A percentile compares a stretch with the other conserved stretches of the same genome.
Conservation (phyloP, 2,329 filamentous ascomycete species). For the Penicillium decumbens region DNA sequence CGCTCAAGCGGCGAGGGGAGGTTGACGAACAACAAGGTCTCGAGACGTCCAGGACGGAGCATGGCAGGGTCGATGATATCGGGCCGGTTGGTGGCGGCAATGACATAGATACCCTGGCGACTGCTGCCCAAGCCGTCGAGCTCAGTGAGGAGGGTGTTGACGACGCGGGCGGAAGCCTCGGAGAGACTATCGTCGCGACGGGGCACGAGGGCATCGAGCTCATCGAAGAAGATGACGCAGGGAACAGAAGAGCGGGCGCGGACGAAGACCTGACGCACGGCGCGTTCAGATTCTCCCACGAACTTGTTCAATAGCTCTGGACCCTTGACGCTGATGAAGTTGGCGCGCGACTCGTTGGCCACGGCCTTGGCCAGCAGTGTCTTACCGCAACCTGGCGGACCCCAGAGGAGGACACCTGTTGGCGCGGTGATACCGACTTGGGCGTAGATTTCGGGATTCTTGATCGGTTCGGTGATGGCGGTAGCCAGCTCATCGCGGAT, state of each 20-base stretch:
- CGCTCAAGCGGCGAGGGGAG: conserved; percentile 73
- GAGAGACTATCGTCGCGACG: conserved; percentile 71
- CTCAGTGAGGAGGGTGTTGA: conserved; percentile 92
- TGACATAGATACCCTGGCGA: conserved; percentile 83
- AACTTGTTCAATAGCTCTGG: conserved; percentile 97
- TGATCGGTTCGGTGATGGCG: conserved; percentile 87
- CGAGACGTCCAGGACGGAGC: conserved; percentile 83
- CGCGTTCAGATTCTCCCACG: conserved; percentile 91
- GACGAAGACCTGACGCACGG: conserved; percentile 85
- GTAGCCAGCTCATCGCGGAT: conserved; percentile 76
- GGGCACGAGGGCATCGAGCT: conserved; percentile 88
- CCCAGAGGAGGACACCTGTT: conserved; percentile 89
- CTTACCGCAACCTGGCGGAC: conserved; percentile 93
- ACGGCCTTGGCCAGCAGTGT: conserved; percentile 94
- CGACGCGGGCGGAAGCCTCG: conserved; percentile 81
- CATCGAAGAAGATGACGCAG: conserved; percentile 97
- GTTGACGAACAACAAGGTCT: conserved; percentile 83
- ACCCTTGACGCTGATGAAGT: conserved; percentile 97
- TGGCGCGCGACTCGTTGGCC: conserved; percentile 89
- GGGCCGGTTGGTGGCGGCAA: conserved; percentile 89
- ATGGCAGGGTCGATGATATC: conserved; percentile 97
- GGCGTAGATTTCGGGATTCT: conserved; percentile 70
- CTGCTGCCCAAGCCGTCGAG: conserved; percentile 74
- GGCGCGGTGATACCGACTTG: conserved; percentile 73
- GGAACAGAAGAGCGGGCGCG: conserved; percentile 81